Conservation (phyloP, 169 alveolate species). For the Cryptosporidium sp. region DNA sequence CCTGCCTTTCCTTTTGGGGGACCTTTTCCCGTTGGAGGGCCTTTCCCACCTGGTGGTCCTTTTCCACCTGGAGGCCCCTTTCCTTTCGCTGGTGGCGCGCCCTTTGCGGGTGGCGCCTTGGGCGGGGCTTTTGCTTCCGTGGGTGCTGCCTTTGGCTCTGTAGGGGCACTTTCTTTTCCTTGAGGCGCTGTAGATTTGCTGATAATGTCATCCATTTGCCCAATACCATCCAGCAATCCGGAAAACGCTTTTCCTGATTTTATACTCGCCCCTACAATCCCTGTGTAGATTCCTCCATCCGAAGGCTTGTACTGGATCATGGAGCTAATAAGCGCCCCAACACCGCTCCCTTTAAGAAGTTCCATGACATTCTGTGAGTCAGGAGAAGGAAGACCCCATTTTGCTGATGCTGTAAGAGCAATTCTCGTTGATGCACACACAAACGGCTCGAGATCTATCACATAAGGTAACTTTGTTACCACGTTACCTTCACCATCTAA, state of each 20-base stretch:
- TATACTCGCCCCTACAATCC: conserved; percentile 1
- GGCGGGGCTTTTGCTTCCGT: not conserved
- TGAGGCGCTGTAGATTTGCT: not conserved
- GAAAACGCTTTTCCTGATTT: conserved; percentile 29
- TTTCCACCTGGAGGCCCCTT: conserved; percentile 78
- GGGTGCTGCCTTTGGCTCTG: not conserved
- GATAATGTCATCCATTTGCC: conserved; percentile 18
- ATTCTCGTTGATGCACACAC: conserved; percentile 73
- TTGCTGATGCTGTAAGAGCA: conserved; percentile 28
- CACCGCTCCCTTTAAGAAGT: conserved; percentile 34
- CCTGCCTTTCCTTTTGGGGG: conserved; percentile 82
- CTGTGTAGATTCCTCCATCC: conserved; percentile 4
- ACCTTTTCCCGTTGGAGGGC: conserved; percentile 82
- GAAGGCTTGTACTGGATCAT: conserved; percentile 63
- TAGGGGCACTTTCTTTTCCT: not conserved
- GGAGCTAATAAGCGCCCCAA: conserved; percentile 53
- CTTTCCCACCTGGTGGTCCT: conserved; percentile 78
- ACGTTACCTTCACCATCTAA: conserved; percentile 37
- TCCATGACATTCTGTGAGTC: conserved; percentile 27
- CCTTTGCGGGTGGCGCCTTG: conserved; percentile 70
- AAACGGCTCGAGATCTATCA: conserved; percentile 44
- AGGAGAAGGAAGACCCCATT: conserved; percentile 68
- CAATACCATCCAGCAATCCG: conserved; percentile 53
- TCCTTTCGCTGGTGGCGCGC: conserved; percentile 68
- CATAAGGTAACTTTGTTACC: conserved; percentile 43